A percentile compares a stretch with the other conserved stretches of the same genome.
Conservation (phyloP, 495 filamentous ascomycete species). For the Tricharina praecox region DNA sequence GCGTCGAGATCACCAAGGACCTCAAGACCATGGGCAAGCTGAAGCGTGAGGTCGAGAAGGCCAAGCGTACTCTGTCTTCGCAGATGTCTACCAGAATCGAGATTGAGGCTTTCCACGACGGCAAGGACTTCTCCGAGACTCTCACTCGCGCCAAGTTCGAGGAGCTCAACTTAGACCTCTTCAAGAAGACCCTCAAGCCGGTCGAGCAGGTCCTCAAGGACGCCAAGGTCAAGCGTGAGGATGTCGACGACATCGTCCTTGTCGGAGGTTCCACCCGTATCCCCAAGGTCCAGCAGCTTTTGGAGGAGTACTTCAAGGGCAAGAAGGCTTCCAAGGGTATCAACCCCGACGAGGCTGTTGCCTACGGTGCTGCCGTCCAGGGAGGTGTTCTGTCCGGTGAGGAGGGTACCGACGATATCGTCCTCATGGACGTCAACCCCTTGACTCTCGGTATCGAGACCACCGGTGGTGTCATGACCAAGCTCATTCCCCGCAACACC, state of each 20-base stretch:
- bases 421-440: slow-evolving; percentile 97
- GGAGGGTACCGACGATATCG: slow-evolving; percentile 54
- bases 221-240: slow-evolving; percentile 73
- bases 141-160: slow-evolving; percentile 98
- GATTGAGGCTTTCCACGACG: slow-evolving; percentile 93
- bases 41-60: slow-evolving; percentile 99
- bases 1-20: slow-evolving; percentile 81
- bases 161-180: slow-evolving; percentile 94
- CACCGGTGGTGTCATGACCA: slow-evolving; percentile 96
- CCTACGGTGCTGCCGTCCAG: slow-evolving; percentile 93
- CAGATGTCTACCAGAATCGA: slow-evolving; percentile 97
- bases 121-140: slow-evolving; percentile 96
- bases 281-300: slow-evolving; percentile 82
- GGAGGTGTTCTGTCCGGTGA: slow-evolving; percentile 87
- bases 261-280: slow-evolving; percentile 94
- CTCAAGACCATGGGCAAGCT: slow-evolving; percentile 98
- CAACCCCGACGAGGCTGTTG: slow-evolving; percentile 96
- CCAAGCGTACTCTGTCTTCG: slow-evolving; percentile 96
- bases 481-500: slow-evolving; percentile 87
- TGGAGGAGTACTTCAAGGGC: slow-evolving; percentile 87
- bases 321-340: slow-evolving; percentile 97
- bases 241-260: slow-evolving; percentile 75
- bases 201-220: slow-evolving; percentile 95
- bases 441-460: slow-evolving; percentile 97
- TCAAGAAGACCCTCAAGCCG: slow-evolving; percentile 97